These are phyloP conservation scores for Leishmania gerbilli DNA, from an alignment of 208 protist species.

Conservation along the genomic window DNA sequence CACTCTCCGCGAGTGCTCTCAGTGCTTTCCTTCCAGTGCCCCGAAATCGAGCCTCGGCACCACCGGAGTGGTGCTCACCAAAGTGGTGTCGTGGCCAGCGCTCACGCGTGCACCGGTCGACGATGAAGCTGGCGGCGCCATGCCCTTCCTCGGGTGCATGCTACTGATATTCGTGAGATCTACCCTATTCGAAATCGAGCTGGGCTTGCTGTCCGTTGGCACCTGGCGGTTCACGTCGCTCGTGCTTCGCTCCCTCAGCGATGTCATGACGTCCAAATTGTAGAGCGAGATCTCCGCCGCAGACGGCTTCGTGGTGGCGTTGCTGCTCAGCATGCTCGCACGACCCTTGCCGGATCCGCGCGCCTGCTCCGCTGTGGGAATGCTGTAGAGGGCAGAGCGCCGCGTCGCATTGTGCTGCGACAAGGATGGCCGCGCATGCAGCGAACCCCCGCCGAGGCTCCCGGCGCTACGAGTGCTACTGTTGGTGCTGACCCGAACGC, in stretches of 20 bases:
- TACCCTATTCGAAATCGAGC: background rate
- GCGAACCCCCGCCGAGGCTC: slow-evolving; percentile 7
- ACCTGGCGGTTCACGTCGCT: slow-evolving; percentile 37
- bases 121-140: background rate
- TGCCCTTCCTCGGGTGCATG: background rate
- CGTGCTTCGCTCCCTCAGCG: slow-evolving; percentile 49
- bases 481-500: slow-evolving; percentile 9
- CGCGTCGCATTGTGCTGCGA: slow-evolving; percentile 11
- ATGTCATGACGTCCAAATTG: slow-evolving; percentile 40
- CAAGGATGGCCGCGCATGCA: slow-evolving; percentile 7
- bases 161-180: background rate
- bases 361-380: slow-evolving; percentile 1
- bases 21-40: slow-evolving; percentile 6
- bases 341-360: slow-evolving; percentile 7
- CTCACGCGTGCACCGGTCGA: background rate
- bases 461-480: slow-evolving; percentile 13
- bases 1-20: background rate
- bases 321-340: background rate
- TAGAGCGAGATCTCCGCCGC: slow-evolving; percentile 34
- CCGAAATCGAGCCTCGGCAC: slow-evolving; percentile 17
- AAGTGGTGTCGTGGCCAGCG: background rate
- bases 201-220: background rate
- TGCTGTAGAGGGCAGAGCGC: slow-evolving; percentile 11
- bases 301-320: slow-evolving; percentile 1
- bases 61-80: slow-evolving; percentile 2